Evolutionary conservation across 2,329 filamentous ascomycete genomes (phyloP), one percentile per base, ranked within the genome.

Genomic region (Aspergillus viridinutans): DNA sequence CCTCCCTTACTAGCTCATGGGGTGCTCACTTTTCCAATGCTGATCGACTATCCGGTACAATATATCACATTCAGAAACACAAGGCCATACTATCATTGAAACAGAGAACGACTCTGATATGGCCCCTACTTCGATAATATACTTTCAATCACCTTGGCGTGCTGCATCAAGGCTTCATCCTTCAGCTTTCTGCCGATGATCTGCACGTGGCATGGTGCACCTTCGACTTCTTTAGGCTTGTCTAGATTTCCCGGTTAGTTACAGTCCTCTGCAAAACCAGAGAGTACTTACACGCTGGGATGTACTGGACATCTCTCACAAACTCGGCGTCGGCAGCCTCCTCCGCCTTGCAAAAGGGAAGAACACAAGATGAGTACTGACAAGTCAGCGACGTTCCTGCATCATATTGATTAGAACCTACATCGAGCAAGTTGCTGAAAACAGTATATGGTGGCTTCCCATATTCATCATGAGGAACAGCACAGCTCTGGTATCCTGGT

Each of bases 121-220:
- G 14, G 6, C 14, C 5, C 8, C 29, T 40, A 51, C 42, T 20
- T 50, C 38, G 45, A 49, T 38, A 64, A 29, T 1, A 58, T 42
- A 21, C 42, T 47, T 47, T 67, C 63, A 1, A 67, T 55, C 1
- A 63, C 29, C 29, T 47, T 58, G 3, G 64, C 63, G 32, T 66
- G 57, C 9, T 62, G 61, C 3, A 64, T 20, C 20, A 67, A 38
- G 4, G 40, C 20, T 40, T 68, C 65, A 23, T 68, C 65, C 38
- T 64, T 64, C 45, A 67, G 52, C 9, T 61, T 61, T n/a, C 64
- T 54, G 1, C 64, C 65, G 6, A 64, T 59, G 2, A 68, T 32
- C 54, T 69, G 66, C 20, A 68, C 57, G 47, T 66, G 61, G 53
- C 65, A 67, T 1, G 66, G 64, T 0, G 62, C 62, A 2, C 58